Conservation (phyloP, 139 green algal species). For the Asterochloris erici region DNA sequence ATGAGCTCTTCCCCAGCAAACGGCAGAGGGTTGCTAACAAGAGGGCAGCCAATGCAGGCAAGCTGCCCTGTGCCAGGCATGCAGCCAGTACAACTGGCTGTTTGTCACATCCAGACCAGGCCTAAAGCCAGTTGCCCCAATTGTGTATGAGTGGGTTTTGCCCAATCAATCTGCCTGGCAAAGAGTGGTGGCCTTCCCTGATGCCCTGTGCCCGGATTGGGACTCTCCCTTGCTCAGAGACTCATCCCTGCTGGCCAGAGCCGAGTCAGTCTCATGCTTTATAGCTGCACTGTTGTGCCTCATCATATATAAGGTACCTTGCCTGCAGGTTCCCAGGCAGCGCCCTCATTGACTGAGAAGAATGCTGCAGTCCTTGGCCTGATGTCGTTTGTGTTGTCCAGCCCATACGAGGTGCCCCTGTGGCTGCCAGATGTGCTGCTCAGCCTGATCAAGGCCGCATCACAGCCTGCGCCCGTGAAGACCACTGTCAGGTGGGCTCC, state of each 20-base stretch:
- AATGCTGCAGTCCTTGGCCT: conserved; percentile 68
- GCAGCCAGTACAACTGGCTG: too few relatives aligned
- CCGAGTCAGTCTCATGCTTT: background rate
- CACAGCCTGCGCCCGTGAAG: conserved; percentile 50
- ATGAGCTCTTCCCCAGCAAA: conserved; percentile 36
- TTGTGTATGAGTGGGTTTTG: background rate
- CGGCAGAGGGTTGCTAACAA: background rate
- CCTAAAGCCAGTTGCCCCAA: background rate
- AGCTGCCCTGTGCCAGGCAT: too few relatives aligned
- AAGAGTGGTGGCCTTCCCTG: background rate
- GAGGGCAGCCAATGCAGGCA: background rate
- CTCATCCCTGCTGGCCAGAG: background rate
- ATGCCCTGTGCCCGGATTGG: background rate
- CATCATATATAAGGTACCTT: background rate
- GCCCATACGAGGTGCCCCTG: conserved; percentile 78
- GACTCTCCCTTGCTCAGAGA: background rate
- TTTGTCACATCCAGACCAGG: too few relatives aligned
- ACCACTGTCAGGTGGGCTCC: conserved; percentile 28
- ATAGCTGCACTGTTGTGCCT: background rate
- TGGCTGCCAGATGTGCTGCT: conserved; percentile 81
- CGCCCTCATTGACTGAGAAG: conserved; percentile 9
- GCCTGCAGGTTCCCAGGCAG: background rate
- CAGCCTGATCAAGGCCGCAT: conserved; percentile 52
- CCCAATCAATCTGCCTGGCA: background rate
- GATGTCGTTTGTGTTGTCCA: conserved; percentile 72